Evolutionary conservation across 1,284 basidiomycete genomes (phyloP).

Genomic region (Ustilago curta): DNA sequence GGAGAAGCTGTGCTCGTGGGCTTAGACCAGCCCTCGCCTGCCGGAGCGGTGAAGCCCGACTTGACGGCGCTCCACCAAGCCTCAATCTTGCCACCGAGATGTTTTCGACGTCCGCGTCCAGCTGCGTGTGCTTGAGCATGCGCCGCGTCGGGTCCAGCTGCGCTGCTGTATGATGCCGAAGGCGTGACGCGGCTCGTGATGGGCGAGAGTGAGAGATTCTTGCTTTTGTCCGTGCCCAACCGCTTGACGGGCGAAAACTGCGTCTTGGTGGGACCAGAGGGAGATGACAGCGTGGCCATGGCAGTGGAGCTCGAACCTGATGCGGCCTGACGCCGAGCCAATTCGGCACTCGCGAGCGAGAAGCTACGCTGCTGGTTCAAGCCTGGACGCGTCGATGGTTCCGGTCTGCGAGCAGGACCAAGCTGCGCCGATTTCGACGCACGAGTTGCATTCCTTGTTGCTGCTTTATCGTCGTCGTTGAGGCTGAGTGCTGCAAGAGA

Average conservation of each 20-base stretch:
- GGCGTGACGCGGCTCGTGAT: slow-evolving; percentile 53
- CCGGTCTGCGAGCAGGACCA: slow-evolving; percentile 33
- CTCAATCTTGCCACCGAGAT: slow-evolving; percentile 64
- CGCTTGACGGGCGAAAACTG: slow-evolving; percentile 43
- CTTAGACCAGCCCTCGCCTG: slow-evolving; percentile 34
- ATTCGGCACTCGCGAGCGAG: slow-evolving; percentile 42
- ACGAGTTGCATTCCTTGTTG: slow-evolving; percentile 5
- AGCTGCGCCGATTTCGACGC: slow-evolving; percentile 36
- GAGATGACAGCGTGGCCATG: slow-evolving; percentile 19
- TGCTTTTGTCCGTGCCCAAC: slow-evolving; percentile 40
- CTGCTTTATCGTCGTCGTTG: slow-evolving; percentile 10
- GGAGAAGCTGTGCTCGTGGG: slow-evolving; percentile 18
- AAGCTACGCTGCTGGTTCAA: slow-evolving; percentile 37
- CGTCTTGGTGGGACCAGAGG: slow-evolving; percentile 30
- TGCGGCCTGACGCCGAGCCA: slow-evolving; percentile 15
- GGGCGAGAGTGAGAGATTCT: slow-evolving; percentile 58
- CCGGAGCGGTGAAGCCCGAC: slow-evolving; percentile 54
- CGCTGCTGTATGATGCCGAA: slow-evolving; percentile 38
- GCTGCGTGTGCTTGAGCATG: slow-evolving; percentile 37
- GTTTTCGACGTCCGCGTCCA: slow-evolving; percentile 45
- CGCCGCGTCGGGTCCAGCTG: slow-evolving; percentile 21
- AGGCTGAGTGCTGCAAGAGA: slow-evolving; percentile 40
- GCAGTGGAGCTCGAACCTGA: slow-evolving; percentile 15
- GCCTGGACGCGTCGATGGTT: slow-evolving; percentile 22
- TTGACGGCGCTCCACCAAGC: slow-evolving; percentile 68